Conservation (phyloP, 345 rosid species). For the Cochlearia excelsa region DNA sequence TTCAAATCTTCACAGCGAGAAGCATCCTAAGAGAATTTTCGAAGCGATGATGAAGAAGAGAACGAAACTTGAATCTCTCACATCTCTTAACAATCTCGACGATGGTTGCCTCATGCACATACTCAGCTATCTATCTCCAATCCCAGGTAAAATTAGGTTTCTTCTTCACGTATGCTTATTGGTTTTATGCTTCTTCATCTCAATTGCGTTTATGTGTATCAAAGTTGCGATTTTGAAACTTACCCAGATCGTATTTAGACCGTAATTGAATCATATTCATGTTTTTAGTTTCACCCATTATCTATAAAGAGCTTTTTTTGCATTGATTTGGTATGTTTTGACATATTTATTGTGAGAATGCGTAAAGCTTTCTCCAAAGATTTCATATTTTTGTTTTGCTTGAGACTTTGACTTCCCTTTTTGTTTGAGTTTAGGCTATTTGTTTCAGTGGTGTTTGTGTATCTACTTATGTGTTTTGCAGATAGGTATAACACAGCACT, state of each 20-base stretch:
- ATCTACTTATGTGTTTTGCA: conserved; percentile 67
- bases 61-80: conserved; percentile 17
- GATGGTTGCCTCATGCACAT: conserved; percentile 99
- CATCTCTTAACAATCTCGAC: conserved; percentile 69
- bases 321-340: conserved; percentile 3
- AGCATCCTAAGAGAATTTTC: background rate
- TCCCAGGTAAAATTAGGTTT: conserved; percentile 55
- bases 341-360: conserved; percentile 7
- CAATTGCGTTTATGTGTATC: conserved; percentile 9
- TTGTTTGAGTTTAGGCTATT: conserved; percentile 11
- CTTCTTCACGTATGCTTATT: background rate
- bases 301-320: background rate
- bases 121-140: conserved; percentile 88
- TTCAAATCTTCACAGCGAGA: conserved; percentile 13
- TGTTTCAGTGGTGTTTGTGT: conserved; percentile 38
- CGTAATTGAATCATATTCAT: background rate
- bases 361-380: background rate
- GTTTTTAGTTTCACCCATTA: background rate
- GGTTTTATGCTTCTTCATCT: conserved; percentile 4
- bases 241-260: background rate
- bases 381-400: conserved; percentile 2
- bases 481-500: conserved; percentile 99
- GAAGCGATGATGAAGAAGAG: conserved; percentile 27
- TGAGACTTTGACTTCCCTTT: conserved; percentile 1
- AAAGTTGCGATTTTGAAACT: background rate